A percentile compares a stretch with the other conserved stretches of the same genome.
These are phyloP conservation scores for Paraleonurus japonicus DNA, from an alignment of 257 asterid species.

Conservation along the genomic window DNA sequence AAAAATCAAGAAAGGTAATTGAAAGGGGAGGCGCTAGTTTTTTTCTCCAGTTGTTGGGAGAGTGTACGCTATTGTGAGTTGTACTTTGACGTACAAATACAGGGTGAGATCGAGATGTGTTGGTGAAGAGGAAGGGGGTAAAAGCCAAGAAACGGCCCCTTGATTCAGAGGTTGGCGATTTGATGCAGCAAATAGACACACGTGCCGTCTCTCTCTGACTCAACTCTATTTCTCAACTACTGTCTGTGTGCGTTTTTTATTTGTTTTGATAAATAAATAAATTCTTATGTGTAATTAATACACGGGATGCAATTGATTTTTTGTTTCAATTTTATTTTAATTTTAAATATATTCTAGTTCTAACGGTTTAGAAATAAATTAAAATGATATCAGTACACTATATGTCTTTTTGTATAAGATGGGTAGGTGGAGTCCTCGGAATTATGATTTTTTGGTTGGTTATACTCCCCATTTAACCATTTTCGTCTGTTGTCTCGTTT, in stretches of 20 bases:
- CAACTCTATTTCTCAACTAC: background rate
- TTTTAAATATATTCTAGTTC: too few species aligned
- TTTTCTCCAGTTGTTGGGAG: background rate
- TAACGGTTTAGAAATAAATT: too few species aligned
- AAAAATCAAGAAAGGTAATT: conserved; percentile 26
- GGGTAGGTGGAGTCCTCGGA: too few species aligned
- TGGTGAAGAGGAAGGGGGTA: conserved; percentile 26
- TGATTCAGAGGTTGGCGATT: conserved; percentile 25
- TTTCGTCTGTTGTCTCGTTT: too few species aligned
- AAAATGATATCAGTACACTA: too few species aligned
- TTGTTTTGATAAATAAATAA: too few species aligned
- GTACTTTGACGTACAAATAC: conserved; percentile 24
- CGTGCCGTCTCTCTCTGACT: conserved; percentile 13
- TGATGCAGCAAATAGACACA: conserved; percentile 32
- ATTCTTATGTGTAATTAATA: too few species aligned
- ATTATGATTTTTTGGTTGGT: too few species aligned
- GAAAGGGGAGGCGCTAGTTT: conserved; percentile 2
- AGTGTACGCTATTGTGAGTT: conserved; percentile 9
- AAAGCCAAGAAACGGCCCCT: conserved; percentile 8
- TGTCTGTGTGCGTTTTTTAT: background rate
- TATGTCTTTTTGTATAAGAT: too few species aligned
- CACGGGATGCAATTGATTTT: too few species aligned
- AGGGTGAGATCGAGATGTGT: conserved; percentile 26
- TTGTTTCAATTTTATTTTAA: too few species aligned
- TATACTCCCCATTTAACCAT: too few species aligned